These are phyloP conservation scores for Cicer bijugum DNA, from an alignment of 306 rosid species.

Conservation along the genomic window DNA sequence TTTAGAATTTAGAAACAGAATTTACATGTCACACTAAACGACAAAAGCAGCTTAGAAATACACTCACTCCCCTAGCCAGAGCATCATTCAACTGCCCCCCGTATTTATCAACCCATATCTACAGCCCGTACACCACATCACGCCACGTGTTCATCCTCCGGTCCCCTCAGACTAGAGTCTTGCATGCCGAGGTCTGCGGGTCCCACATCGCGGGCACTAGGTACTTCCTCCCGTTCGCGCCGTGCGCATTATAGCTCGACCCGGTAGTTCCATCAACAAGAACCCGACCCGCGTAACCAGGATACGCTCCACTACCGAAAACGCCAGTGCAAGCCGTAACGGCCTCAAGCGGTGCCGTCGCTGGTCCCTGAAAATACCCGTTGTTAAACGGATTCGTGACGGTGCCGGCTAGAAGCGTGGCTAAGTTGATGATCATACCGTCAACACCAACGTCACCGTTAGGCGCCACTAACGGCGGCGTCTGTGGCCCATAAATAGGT, in stretches of 20 bases:
- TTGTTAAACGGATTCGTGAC: slow-evolving; percentile 86
- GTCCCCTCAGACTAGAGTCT: slow-evolving; percentile 60
- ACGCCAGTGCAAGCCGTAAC: slow-evolving; percentile 80
- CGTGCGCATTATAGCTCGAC: slow-evolving; percentile 81
- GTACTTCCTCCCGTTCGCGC: slow-evolving; percentile 68
- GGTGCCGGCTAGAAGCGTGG: slow-evolving; percentile 84
- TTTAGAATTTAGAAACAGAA: slow-evolving; percentile 28
- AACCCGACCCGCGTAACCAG: slow-evolving; percentile 79
- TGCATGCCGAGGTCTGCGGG: slow-evolving; percentile 70
- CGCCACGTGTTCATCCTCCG: slow-evolving; percentile 29
- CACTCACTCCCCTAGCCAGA: not conserved
- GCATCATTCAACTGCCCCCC: slow-evolving; percentile 33
- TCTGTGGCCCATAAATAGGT: slow-evolving; percentile 90
- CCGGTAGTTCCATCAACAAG: slow-evolving; percentile 61
- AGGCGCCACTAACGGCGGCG: slow-evolving; percentile 80
- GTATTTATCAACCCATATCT: slow-evolving; percentile 41
- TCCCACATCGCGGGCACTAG: slow-evolving; percentile 97
- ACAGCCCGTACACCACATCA: slow-evolving; percentile 18
- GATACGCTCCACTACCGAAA: slow-evolving; percentile 82
- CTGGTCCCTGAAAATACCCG: slow-evolving; percentile 84
- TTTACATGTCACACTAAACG: slow-evolving; percentile 69
- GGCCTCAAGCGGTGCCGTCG: slow-evolving; percentile 83
- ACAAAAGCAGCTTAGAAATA: slow-evolving; percentile 48
- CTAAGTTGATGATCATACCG: slow-evolving; percentile 86
- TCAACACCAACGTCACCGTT: slow-evolving; percentile 94